Evolutionary conservation across 2,329 filamentous ascomycete species (phyloP).

Genomic region (Aspergillus glaucus): DNA sequence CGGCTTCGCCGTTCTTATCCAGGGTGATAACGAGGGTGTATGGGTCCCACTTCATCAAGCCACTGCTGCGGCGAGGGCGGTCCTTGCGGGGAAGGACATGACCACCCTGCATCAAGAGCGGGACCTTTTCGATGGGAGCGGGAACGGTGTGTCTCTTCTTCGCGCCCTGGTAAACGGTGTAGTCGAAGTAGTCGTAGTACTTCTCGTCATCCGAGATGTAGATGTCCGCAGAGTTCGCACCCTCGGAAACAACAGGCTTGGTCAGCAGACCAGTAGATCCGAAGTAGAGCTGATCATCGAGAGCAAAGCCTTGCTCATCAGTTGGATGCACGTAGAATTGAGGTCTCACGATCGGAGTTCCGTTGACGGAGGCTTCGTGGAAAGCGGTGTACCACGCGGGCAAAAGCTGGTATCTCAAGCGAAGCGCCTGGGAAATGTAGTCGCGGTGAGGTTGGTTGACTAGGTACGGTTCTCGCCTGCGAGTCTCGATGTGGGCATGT

Average conservation of each 20-base stretch:
- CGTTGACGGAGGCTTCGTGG: constrained; percentile 75
- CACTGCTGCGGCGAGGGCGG: constrained; percentile 73
- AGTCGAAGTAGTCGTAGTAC: constrained; percentile 96
- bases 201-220: constrained; percentile 84
- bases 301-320: constrained; percentile 76
- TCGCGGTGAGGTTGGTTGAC: constrained; percentile 74
- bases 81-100: constrained; percentile 90
- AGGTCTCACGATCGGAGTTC: constrained; percentile 80
- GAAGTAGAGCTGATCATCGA: constrained; percentile 92
- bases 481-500: constrained; percentile 93
- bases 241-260: constrained; percentile 80
- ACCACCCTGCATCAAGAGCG: constrained; percentile 85
- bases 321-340: constrained; percentile 88
- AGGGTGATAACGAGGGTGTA: constrained; percentile 83
- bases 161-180: constrained; percentile 64
- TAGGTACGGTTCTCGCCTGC: constrained; percentile 88
- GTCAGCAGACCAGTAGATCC: constrained; percentile 83
- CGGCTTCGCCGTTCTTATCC: constrained; percentile 61
- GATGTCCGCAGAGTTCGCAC: constrained; percentile 64
- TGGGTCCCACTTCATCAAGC: constrained; percentile 88
- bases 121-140: constrained; percentile 79
- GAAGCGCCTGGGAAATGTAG: constrained; percentile 81
- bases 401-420: constrained; percentile 80
- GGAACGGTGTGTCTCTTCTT: constrained; percentile 64
- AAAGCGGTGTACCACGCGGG: constrained; percentile 97